A percentile compares a stretch with the other conserved stretches of the same genome.
These are phyloP conservation scores for Zelopaecilomyces penicillatus DNA, from an alignment of 2,329 filamentous ascomycete genomes.

Conservation along the genomic window DNA sequence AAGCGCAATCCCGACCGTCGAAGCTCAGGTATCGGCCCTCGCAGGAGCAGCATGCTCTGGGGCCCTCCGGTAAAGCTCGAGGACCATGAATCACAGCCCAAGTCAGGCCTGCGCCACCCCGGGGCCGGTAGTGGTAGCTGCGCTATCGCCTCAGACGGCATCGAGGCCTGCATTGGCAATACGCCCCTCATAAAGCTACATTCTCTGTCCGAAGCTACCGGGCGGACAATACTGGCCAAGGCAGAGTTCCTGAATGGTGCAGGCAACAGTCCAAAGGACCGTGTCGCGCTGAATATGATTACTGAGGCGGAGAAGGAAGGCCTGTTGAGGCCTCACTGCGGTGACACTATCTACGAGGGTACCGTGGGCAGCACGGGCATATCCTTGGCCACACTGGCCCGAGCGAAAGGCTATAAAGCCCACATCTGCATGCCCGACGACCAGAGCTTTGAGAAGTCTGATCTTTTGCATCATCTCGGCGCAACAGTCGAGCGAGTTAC, in stretches of 20 bases:
- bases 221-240: conserved; percentile 84
- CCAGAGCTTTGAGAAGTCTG: conserved; percentile 79
- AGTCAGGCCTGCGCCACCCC: conserved; percentile 13
- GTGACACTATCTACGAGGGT: conserved; percentile 95
- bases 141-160: conserved; percentile 55
- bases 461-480: conserved; percentile 80
- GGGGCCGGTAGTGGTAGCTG: conserved; percentile 10
- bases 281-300: conserved; percentile 89
- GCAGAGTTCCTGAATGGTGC: conserved; percentile 95
- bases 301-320: conserved; percentile 69
- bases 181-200: conserved; percentile 83
- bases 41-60: conserved; percentile 39
- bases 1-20: conserved; percentile 2
- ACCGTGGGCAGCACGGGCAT: conserved; percentile 96
- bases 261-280: conserved; percentile 88
- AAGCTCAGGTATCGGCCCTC: conserved; percentile 10
- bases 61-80: conserved; percentile 43
- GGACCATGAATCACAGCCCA: conserved; percentile 38
- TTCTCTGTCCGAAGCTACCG: conserved; percentile 77
- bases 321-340: conserved; percentile 66
- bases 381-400: conserved; percentile 79
- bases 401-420: conserved; percentile 80
- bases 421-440: conserved; percentile 98
- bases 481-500: conserved; percentile 86
- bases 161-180: conserved; percentile 88